A percentile compares a stretch with the other conserved stretches of the same genome.
phyloP scores from a whole-genome alignment of 2,329 filamentous ascomycete genomes.

The Metarhizium brunneum region DNA sequence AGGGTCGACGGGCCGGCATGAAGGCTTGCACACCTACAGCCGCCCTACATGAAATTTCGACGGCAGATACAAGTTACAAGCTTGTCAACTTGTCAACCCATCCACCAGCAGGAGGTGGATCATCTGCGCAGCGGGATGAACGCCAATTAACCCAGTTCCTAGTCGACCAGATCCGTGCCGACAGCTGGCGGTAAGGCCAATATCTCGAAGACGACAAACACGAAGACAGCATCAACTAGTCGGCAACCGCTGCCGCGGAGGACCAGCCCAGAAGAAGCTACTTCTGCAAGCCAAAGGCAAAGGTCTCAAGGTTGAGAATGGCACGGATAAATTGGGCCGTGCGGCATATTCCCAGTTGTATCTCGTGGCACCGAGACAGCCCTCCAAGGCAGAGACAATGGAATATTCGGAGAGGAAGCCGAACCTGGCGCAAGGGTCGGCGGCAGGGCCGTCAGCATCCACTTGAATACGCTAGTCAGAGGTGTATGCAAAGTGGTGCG shows the following conservation, averaged over 20 bases:
- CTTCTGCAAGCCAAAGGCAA: background rate
- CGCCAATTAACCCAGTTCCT: slow-evolving; percentile 2
- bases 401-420: slow-evolving; percentile 5
- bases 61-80: background rate
- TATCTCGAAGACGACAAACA: background rate
- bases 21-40: background rate
- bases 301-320: background rate
- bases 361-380: slow-evolving; percentile 1
- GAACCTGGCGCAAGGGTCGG: slow-evolving; percentile 5
- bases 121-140: slow-evolving; percentile 4
- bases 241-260: background rate
- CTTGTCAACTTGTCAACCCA: background rate
- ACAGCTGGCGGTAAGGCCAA: background rate
- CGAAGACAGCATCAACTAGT: background rate
- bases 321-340: slow-evolving; percentile 7
- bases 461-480: background rate
- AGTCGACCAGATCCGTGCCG: background rate
- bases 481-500: background rate
- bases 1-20: background rate
- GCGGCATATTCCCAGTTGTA: background rate
- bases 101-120: slow-evolving; percentile 1
- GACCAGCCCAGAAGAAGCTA: background rate
- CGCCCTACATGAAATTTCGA: background rate
- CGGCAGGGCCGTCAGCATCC: slow-evolving; percentile 1
- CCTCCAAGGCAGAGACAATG: background rate